Evolutionary conservation across 1,284 basidiomycete species (phyloP).

Genomic region (Psilocybe mexicana): DNA sequence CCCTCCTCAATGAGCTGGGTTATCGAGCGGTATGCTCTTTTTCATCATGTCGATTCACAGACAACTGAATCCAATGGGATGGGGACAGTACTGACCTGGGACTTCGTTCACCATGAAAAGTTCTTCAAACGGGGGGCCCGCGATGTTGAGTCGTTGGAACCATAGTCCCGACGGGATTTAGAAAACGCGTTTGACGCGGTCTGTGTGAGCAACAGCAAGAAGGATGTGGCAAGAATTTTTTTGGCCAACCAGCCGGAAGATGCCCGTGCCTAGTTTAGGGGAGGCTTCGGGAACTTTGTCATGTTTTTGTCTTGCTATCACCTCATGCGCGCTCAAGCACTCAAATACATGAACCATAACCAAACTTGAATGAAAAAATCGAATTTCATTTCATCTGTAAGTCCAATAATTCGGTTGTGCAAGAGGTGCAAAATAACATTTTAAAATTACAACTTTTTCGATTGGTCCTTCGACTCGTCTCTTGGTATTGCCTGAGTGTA

Average conservation of each 20-base stretch:
- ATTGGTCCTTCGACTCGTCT: background rate
- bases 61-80: background rate
- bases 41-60: conserved; percentile 46
- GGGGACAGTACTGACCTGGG: background rate
- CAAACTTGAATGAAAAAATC: no score
- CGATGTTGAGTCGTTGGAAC: background rate
- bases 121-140: background rate
- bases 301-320: no score
- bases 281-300: background rate
- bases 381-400: background rate
- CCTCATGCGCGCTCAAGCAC: no score
- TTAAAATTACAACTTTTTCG: background rate
- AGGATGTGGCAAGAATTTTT: background rate
- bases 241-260: no score
- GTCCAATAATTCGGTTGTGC: background rate
- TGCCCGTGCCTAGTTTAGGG: background rate
- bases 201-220: background rate
- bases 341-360: no score
- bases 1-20: conserved; percentile 66
- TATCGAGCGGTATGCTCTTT: conserved; percentile 69
- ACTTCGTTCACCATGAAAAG: no score
- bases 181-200: background rate
- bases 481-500: background rate
- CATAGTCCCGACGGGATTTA: background rate
- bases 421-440: background rate